Conservation (phyloP, 225 moss, liverwort and hornwort genomes). For the Rhytidiadelphus loreus region DNA sequence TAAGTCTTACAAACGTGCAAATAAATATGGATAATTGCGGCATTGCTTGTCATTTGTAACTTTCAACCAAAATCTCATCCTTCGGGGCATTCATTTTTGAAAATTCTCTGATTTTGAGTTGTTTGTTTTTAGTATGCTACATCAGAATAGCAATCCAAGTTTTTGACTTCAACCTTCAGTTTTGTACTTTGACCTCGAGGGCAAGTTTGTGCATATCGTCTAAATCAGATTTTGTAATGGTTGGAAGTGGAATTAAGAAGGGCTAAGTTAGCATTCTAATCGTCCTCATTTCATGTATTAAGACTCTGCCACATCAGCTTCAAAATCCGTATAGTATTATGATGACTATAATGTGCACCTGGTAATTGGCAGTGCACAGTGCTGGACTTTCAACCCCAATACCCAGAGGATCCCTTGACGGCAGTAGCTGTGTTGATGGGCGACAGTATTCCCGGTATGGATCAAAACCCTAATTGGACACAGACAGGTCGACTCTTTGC, state of each 20-base stretch:
- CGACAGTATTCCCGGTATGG: slow-evolving; percentile 28
- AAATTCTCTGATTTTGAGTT: not conserved
- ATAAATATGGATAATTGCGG: no score
- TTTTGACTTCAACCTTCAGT: not conserved
- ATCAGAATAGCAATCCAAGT: not conserved
- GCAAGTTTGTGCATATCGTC: not conserved
- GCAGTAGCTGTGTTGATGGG: slow-evolving; percentile 37
- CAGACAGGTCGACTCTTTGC: not conserved
- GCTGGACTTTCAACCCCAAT: slow-evolving; percentile 42
- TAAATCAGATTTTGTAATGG: not conserved
- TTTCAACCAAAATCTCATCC: not conserved
- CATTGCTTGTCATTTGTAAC: not conserved
- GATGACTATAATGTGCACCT: not conserved
- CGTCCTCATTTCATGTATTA: not conserved
- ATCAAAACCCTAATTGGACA: not conserved
- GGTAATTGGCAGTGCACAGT: slow-evolving; percentile 44
- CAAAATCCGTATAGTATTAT: not conserved
- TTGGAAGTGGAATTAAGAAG: not conserved
- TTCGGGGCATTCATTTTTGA: not conserved
- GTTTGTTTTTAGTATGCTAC: not conserved
- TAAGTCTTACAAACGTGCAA: not conserved
- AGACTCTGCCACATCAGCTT: not conserved
- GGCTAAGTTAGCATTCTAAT: not conserved
- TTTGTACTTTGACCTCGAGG: not conserved
- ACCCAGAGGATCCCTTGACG: slow-evolving; percentile 34